Percentiles rank a stretch among this genome's conserved stretches.
Conservation (phyloP, 225 moss, liverwort and hornwort species). For the Pseudisothecium myosuroides region DNA sequence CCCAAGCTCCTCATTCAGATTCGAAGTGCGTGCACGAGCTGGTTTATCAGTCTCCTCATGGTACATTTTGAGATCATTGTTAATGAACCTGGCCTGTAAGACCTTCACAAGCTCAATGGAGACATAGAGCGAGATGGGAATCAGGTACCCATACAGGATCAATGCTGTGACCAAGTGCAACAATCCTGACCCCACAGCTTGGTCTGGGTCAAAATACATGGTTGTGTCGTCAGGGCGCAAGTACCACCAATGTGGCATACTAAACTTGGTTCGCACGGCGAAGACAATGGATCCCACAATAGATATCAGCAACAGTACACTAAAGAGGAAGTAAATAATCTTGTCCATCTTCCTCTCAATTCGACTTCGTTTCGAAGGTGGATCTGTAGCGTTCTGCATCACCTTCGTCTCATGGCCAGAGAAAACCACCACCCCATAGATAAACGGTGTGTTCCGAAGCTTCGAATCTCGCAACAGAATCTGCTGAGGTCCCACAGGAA, state of each 20-base stretch:
- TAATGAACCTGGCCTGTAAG: slow-evolving; percentile 83
- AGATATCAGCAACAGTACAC: slow-evolving; percentile 56
- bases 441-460: slow-evolving; percentile 79
- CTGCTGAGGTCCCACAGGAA: slow-evolving; percentile 74
- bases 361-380: slow-evolving; percentile 91
- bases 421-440: slow-evolving; percentile 84
- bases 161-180: slow-evolving; percentile 72
- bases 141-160: slow-evolving; percentile 81
- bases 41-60: slow-evolving; percentile 75
- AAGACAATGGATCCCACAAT: slow-evolving; percentile 72
- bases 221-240: slow-evolving; percentile 20
- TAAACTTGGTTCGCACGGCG: slow-evolving; percentile 43
- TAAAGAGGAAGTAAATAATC: slow-evolving; percentile 85
- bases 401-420: slow-evolving; percentile 97
- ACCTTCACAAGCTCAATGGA: slow-evolving; percentile 96
- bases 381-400: slow-evolving; percentile 93
- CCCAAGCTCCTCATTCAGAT: slow-evolving; percentile 95
- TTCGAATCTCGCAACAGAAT: slow-evolving; percentile 87
- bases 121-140: slow-evolving; percentile 95
- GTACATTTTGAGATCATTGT: slow-evolving; percentile 84
- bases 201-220: slow-evolving; percentile 42
- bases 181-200: slow-evolving; percentile 36
- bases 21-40: slow-evolving; percentile 86
- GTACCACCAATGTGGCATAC: slow-evolving; percentile 66
- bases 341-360: slow-evolving; percentile 93